Evolutionary conservation across 2,329 filamentous ascomycete genomes (phyloP).

Genomic region (Fusarium oligoseptatum): DNA sequence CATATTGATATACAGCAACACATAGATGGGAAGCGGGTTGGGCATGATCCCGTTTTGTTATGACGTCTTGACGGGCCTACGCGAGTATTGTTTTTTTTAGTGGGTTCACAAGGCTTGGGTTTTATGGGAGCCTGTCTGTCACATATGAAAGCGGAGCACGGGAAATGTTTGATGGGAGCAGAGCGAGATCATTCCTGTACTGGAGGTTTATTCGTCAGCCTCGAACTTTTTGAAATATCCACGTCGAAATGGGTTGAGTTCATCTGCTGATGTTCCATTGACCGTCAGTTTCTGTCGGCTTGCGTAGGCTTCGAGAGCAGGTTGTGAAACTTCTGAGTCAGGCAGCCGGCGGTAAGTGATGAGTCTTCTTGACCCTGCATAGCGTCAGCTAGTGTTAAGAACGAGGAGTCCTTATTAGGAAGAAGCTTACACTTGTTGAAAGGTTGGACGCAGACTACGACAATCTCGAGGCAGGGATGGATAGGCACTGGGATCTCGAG

Average conservation of each 20-base stretch:
- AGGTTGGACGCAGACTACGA: conserved; percentile 83
- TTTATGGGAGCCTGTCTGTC: conserved; percentile 37
- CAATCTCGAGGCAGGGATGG: conserved; percentile 80
- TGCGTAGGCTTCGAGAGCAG: conserved; percentile 55
- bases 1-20: conserved; percentile 32
- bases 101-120: conserved; percentile 29
- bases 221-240: conserved; percentile 71
- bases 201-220: conserved; percentile 46
- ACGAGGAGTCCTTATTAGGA: neutral
- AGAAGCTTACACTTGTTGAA: conserved; percentile 85
- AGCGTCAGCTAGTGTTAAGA: neutral
- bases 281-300: conserved; percentile 47
- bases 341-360: conserved; percentile 85
- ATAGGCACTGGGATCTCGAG: conserved; percentile 81
- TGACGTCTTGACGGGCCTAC: conserved; percentile 32
- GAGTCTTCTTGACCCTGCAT: conserved; percentile 84
- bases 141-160: conserved; percentile 37
- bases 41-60: conserved; percentile 35
- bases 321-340: conserved; percentile 66
- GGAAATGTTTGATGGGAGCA: conserved; percentile 41
- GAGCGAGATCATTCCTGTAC: conserved; percentile 38
- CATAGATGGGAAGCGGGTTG: conserved; percentile 43
- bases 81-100: conserved; percentile 19
- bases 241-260: conserved; percentile 71
- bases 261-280: conserved; percentile 66